Percentiles rank a stretch among this genome's conserved stretches.
These are phyloP conservation scores for Alternaria sp. DNA, from an alignment of 2,329 filamentous ascomycete species.

Conservation along the genomic window DNA sequence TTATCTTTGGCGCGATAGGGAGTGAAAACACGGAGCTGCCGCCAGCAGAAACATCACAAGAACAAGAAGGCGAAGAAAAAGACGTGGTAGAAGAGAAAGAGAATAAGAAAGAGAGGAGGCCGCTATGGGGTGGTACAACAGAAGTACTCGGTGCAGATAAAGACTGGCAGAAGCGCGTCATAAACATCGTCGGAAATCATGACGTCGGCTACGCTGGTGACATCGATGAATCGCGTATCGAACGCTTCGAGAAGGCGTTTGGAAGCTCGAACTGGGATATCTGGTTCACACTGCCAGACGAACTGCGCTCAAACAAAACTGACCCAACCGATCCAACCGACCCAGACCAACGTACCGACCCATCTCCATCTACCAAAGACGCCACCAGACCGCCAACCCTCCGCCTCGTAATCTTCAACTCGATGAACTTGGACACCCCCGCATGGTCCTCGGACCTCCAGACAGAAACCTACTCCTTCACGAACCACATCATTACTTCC, in stretches of 20 bases:
- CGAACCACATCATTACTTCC: conserved; percentile 71
- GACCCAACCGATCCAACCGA: neutral
- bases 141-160: conserved; percentile 57
- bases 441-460: conserved; percentile 73
- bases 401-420: conserved; percentile 85
- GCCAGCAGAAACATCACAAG: neutral
- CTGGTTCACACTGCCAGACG: conserved; percentile 62
- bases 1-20: conserved; percentile 26
- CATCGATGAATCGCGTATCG: conserved; percentile 75
- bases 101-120: conserved; percentile 20
- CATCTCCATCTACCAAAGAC: neutral
- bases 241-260: conserved; percentile 84
- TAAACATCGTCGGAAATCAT: conserved; percentile 94
- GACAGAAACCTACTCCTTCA: conserved; percentile 77
- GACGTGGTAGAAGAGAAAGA: conserved; percentile 24
- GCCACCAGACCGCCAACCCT: conserved; percentile 67
- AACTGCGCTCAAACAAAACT: neutral
- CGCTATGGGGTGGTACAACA: conserved; percentile 34
- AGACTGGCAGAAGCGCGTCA: conserved; percentile 77
- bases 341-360: neutral
- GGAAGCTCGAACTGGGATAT: conserved; percentile 92
- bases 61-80: conserved; percentile 28
- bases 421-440: conserved; percentile 91
- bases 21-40: neutral
- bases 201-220: conserved; percentile 97